These are phyloP conservation scores for Bromus sterilis DNA, from an alignment of 176 grass and related monocot species.

Conservation along the genomic window DNA sequence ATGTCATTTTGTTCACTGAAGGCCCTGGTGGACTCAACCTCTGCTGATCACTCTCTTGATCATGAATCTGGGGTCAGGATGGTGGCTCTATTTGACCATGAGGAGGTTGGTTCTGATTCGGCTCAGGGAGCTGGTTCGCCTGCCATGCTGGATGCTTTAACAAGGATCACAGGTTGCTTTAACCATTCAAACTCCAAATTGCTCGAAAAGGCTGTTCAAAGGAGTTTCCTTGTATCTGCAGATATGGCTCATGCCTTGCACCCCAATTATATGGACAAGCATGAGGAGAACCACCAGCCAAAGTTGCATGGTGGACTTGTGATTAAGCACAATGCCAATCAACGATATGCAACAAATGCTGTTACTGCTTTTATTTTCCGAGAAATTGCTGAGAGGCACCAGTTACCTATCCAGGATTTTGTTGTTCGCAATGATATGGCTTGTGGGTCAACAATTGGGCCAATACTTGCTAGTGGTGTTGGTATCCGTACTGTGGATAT, in stretches of 20 bases:
- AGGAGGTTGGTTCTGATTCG: constrained; percentile 93
- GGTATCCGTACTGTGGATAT: constrained; percentile 90
- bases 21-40: constrained; percentile 78
- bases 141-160: constrained; percentile 89
- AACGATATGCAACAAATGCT: constrained; percentile 95
- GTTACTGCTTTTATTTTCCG: constrained; percentile 80
- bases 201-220: constrained; percentile 81
- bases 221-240: constrained; percentile 92
- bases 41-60: constrained; percentile 44
- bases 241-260: constrained; percentile 98
- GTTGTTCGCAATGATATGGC: constrained; percentile 88
- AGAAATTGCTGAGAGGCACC: constrained; percentile 75
- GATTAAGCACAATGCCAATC: constrained; percentile 96
- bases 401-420: constrained; percentile 93
- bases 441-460: constrained; percentile 94
- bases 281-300: constrained; percentile 98
- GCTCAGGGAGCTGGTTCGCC: constrained; percentile 97
- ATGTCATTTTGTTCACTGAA: constrained; percentile 97
- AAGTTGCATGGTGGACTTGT: constrained; percentile 94
- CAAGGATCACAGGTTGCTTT: constrained; percentile 82
- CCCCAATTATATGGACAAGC: constrained; percentile 96
- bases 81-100: constrained; percentile 96
- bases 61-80: constrained; percentile 87
- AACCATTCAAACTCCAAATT: constrained; percentile 59
- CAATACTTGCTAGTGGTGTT: constrained; percentile 85